Evolutionary conservation across 1,284 basidiomycete genomes (phyloP).

Genomic region (Trichosporon asahii): DNA sequence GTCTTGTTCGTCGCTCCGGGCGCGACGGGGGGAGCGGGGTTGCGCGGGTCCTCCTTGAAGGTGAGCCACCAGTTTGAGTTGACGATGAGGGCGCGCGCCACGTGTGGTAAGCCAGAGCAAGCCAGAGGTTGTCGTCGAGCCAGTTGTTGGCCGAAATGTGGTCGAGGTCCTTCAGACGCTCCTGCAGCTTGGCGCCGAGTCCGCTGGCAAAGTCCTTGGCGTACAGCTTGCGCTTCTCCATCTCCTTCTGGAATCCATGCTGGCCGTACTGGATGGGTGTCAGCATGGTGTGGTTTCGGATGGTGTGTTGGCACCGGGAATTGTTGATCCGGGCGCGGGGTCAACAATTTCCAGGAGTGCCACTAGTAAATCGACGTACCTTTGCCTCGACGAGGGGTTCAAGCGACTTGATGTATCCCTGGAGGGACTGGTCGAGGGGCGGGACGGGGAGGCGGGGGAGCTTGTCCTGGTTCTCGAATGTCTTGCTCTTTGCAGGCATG

Average conservation of each 20-base stretch:
- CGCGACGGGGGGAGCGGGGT: conserved; percentile 46
- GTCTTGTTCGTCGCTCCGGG: conserved; percentile 21
- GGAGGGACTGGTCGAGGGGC: conserved; percentile 68
- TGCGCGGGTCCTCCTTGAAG: conserved; percentile 59
- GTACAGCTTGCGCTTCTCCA: conserved; percentile 63
- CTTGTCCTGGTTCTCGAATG: conserved; percentile 51
- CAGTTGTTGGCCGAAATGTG: conserved; percentile 83
- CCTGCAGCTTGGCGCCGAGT: conserved; percentile 69
- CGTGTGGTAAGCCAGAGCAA: conserved; percentile 83
- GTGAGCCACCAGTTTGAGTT: conserved; percentile 98
- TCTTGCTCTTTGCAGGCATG: conserved; percentile 40
- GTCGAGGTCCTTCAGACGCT: conserved; percentile 80
- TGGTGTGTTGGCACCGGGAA: conserved; percentile 15
- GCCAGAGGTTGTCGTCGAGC: conserved; percentile 94
- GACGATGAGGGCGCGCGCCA: conserved; percentile 82
- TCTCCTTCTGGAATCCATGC: conserved; percentile 58
- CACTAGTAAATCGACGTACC: conserved; percentile 49
- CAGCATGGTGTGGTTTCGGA: conserved; percentile 19
- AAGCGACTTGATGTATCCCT: conserved; percentile 74
- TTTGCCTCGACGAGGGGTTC: conserved; percentile 76
- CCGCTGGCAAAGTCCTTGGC: conserved; percentile 67
- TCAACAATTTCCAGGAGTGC: background rate
- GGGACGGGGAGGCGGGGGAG: conserved; percentile 80
- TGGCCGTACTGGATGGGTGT: conserved; percentile 54
- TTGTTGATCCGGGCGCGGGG: background rate